These are phyloP conservation scores for Cyberlindnera misumaiensis DNA, from an alignment of 805 yeast genomes.

Conservation along the genomic window DNA sequence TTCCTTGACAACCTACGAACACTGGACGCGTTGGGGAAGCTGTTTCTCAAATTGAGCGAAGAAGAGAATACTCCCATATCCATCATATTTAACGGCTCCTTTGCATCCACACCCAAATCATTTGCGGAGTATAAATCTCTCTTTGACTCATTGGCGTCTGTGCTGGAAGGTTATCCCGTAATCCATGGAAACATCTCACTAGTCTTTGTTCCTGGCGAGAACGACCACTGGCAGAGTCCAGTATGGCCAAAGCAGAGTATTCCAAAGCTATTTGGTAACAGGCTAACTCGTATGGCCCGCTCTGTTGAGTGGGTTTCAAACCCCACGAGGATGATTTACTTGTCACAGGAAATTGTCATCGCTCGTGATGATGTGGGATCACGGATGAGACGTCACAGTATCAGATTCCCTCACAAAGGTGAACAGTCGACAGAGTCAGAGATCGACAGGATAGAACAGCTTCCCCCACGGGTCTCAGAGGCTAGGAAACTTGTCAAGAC, in stretches of 20 bases:
- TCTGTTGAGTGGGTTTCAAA: slow-evolving; percentile 60
- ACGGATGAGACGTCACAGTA: slow-evolving; percentile 64
- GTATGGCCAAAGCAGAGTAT: slow-evolving; percentile 71
- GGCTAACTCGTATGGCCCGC: slow-evolving; percentile 53
- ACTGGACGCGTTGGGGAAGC: slow-evolving; percentile 57
- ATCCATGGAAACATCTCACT: slow-evolving; percentile 49
- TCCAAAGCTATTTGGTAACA: slow-evolving; percentile 64
- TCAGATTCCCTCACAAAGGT: slow-evolving; percentile 41
- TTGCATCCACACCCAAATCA: slow-evolving; percentile 57
- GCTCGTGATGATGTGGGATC: slow-evolving; percentile 67
- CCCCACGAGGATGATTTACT: slow-evolving; percentile 70
- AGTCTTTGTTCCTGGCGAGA: slow-evolving; percentile 78
- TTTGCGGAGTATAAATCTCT: slow-evolving; percentile 53
- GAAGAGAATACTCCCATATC: slow-evolving; percentile 51
- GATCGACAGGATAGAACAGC: slow-evolving; percentile 27
- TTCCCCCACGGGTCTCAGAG: slow-evolving; percentile 44
- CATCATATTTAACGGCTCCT: slow-evolving; percentile 79
- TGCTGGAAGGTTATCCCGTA: slow-evolving; percentile 53
- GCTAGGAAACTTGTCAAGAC: slow-evolving; percentile 73
- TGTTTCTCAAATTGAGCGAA: slow-evolving; percentile 48
- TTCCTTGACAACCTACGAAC: slow-evolving; percentile 53
- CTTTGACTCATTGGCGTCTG: slow-evolving; percentile 68
- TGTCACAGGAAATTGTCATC: slow-evolving; percentile 77
- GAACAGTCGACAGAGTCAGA: slow-evolving; percentile 11
- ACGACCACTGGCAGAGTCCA: slow-evolving; percentile 89